A percentile compares a stretch with the other conserved stretches of the same genome.
phyloP scores from a whole-genome alignment of 2,329 filamentous ascomycete species.

The Talaromyces amestolkiae region DNA sequence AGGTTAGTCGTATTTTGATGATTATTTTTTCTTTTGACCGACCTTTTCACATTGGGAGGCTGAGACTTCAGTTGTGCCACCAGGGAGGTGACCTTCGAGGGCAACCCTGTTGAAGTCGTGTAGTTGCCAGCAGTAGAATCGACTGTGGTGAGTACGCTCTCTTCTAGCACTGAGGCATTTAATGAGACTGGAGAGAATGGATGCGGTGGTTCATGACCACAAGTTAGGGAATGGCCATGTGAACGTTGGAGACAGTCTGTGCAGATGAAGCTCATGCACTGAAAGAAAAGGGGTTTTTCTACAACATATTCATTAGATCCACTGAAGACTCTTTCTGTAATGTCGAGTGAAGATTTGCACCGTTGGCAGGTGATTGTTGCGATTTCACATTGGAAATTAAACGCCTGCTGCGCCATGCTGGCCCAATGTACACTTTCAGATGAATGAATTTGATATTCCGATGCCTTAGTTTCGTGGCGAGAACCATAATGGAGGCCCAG shows the following conservation, averaged over 20 bases:
- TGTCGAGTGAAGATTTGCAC: not conserved
- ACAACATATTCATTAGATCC: not conserved
- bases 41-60: not conserved
- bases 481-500: not conserved
- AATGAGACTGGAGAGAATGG: not conserved
- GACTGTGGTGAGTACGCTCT: not conserved
- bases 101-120: not conserved
- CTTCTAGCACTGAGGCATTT: not conserved
- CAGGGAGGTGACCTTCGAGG: not conserved
- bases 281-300: not conserved
- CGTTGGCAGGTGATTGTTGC: not conserved
- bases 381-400: not conserved
- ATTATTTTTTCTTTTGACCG: not conserved
- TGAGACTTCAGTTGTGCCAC: not conserved
- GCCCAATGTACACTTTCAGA: not conserved
- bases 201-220: not conserved
- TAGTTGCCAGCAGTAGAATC: not conserved
- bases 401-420: not conserved
- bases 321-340: not conserved
- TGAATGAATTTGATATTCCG: not conserved
- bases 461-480: not conserved
- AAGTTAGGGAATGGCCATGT: not conserved
- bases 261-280: not conserved
- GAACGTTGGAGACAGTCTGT: not conserved
- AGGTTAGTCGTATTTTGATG: not conserved